Evolutionary conservation across 192 early-diverging fungal species (phyloP).

Genomic region (Piromyces finnis): DNA sequence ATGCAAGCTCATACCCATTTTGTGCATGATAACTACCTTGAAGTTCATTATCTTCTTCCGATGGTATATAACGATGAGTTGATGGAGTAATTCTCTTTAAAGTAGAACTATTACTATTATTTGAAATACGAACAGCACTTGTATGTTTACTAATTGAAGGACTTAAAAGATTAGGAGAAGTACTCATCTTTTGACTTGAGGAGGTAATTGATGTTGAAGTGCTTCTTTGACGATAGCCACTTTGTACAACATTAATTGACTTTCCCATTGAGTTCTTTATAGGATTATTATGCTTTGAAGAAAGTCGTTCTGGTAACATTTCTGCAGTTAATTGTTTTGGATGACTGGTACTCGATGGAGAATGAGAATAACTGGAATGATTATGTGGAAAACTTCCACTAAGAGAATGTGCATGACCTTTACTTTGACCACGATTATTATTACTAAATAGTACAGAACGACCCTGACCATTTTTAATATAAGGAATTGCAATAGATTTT

Average conservation of each 20-base stretch:
- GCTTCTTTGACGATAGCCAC: background rate
- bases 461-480: background rate
- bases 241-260: background rate
- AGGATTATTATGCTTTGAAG: background rate
- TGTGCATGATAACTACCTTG: too few species aligned
- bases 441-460: background rate
- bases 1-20: background rate
- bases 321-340: background rate
- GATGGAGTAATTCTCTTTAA: background rate
- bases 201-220: background rate
- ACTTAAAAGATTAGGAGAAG: background rate
- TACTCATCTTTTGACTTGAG: background rate
- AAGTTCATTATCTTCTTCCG: background rate
- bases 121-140: background rate
- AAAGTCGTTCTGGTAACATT: background rate
- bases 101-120: background rate
- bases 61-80: background rate
- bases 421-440: background rate
- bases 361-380: background rate
- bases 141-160: background rate
- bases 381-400: background rate
- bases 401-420: background rate
- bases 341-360: background rate
- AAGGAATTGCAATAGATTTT: background rate
- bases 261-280: background rate